phyloP scores from a whole-genome alignment of 139 green algal genomes.

The Ulvella scutata region DNA sequence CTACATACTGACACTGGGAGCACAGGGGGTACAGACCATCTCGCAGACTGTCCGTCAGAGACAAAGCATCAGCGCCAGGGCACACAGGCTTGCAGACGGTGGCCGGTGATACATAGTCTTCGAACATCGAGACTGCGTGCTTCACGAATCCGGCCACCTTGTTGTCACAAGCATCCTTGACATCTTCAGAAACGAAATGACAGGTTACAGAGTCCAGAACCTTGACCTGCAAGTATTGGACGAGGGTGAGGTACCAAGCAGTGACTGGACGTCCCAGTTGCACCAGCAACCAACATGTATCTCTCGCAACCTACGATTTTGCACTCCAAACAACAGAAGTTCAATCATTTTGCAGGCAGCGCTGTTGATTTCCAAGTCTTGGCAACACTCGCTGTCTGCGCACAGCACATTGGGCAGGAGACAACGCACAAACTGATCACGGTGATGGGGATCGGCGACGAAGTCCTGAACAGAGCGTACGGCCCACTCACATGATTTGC shows the following conservation, averaged over 20 bases:
- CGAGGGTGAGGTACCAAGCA: no score
- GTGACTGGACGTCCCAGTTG: no score
- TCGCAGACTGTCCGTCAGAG: background rate
- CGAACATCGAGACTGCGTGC: background rate
- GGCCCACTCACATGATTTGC: background rate
- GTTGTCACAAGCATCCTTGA: background rate
- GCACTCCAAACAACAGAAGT: no score
- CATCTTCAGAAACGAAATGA: background rate
- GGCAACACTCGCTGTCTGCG: no score
- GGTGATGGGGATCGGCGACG: background rate
- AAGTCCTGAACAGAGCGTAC: background rate
- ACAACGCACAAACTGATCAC: background rate
- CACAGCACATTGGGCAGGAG: background rate
- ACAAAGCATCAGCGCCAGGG: background rate
- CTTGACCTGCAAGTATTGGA: background rate
- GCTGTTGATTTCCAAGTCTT: no score
- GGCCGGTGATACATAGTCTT: background rate
- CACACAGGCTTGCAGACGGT: background rate
- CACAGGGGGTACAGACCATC: background rate
- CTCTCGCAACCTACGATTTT: no score
- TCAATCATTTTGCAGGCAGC: no score
- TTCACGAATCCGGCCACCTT: background rate
- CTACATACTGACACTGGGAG: background rate
- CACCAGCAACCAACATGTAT: no score
- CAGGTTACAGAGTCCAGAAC: background rate